A percentile compares a stretch with the other conserved stretches of the same genome.
Conservation (phyloP, 352 stramenopile species). For the Pythium rhizo-oryzae region DNA sequence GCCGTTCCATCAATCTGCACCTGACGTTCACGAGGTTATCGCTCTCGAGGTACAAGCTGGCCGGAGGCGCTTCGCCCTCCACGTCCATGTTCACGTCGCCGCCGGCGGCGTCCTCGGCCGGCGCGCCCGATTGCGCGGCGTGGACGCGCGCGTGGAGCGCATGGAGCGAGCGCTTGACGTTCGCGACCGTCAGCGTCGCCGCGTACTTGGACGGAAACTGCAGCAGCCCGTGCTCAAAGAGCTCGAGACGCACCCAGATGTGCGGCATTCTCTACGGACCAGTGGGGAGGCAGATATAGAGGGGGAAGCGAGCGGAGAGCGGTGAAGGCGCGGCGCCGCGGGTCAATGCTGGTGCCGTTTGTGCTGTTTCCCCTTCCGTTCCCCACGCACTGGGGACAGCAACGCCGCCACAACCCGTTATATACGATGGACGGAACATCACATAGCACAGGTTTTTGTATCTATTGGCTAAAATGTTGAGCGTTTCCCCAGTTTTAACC, state of each 20-base stretch:
- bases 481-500: too few relatives aligned
- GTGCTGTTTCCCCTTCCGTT: background rate
- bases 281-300: background rate
- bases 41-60: constrained; percentile 47
- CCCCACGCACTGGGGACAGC: too few relatives aligned
- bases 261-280: constrained; percentile 39
- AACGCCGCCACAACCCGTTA: too few relatives aligned
- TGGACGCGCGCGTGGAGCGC: constrained; percentile 56
- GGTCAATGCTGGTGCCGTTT: background rate
- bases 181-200: constrained; percentile 58
- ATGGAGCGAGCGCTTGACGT: constrained; percentile 64
- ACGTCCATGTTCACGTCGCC: constrained; percentile 55
- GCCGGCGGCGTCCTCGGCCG: constrained; percentile 18
- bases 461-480: too few relatives aligned
- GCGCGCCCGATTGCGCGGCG: constrained; percentile 7
- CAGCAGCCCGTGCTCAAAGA: constrained; percentile 84
- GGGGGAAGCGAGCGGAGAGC: background rate
- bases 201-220: constrained; percentile 74
- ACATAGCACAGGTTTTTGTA: too few relatives aligned
- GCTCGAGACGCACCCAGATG: constrained; percentile 84
- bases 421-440: too few relatives aligned
- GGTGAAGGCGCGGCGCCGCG: background rate
- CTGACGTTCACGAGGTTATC: constrained; percentile 54
- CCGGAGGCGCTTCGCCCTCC: background rate
- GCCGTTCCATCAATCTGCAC: constrained; percentile 15